Percentiles rank a stretch among this genome's conserved stretches.
phyloP scores from a whole-genome alignment of 2,329 filamentous ascomycete species.

The Neopestalotiopsis clavispora region DNA sequence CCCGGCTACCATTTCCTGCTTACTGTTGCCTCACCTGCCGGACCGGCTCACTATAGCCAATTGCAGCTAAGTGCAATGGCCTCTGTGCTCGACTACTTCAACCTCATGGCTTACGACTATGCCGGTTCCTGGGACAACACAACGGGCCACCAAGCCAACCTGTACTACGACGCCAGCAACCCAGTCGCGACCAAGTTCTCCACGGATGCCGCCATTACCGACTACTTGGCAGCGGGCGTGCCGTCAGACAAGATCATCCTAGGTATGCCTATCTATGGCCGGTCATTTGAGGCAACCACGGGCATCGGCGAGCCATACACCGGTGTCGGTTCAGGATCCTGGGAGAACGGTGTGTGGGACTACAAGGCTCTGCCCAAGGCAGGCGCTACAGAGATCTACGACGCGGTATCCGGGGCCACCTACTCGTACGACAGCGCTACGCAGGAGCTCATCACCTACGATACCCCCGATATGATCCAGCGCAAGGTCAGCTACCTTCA shows the following conservation, averaged over 20 bases:
- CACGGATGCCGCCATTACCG: slow-evolving; percentile 66
- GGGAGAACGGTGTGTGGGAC: slow-evolving; percentile 79
- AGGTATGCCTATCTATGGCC: slow-evolving; percentile 82
- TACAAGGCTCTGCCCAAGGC: slow-evolving; percentile 76
- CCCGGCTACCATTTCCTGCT: slow-evolving; percentile 57
- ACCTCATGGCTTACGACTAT: slow-evolving; percentile 77
- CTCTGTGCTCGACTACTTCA: slow-evolving; percentile 56
- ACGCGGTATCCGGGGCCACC: slow-evolving; percentile 63
- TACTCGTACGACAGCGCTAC: slow-evolving; percentile 71
- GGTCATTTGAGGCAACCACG: slow-evolving; percentile 66
- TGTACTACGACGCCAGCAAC: slow-evolving; percentile 61
- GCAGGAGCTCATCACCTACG: slow-evolving; percentile 73
- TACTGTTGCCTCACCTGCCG: slow-evolving; percentile 57
- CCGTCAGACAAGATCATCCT: slow-evolving; percentile 71
- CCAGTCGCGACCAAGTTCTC: slow-evolving; percentile 70
- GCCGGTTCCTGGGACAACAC: slow-evolving; percentile 69
- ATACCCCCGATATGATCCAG: slow-evolving; percentile 63
- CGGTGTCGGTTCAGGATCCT: slow-evolving; percentile 70
- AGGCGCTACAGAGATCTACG: slow-evolving; percentile 62
- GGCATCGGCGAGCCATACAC: slow-evolving; percentile 69
- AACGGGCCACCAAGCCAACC: slow-evolving; percentile 74
- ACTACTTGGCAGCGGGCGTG: slow-evolving; percentile 69
- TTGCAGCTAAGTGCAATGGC: slow-evolving; percentile 53
- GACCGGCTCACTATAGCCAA: slow-evolving; percentile 50
- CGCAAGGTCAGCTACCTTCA: slow-evolving; percentile 71